Conservation (phyloP, 1,284 basidiomycete species). For the Wallemia hederae region DNA sequence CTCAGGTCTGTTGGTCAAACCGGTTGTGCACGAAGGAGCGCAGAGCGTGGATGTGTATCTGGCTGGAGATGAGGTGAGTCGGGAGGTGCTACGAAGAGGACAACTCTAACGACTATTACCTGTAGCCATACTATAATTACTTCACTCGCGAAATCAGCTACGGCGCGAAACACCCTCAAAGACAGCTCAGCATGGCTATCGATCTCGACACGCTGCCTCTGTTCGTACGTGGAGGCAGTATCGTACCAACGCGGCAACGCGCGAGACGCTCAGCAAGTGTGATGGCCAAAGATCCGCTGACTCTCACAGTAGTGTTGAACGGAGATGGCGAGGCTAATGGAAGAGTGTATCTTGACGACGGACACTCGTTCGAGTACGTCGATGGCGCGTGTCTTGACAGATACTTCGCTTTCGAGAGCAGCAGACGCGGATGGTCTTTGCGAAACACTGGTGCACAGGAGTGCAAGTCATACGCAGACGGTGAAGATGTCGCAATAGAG, state of each 20-base stretch:
- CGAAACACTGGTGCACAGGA: conserved; percentile 28
- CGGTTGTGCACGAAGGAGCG: conserved; percentile 46
- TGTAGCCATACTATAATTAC: conserved; percentile 78
- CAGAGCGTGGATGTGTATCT: conserved; percentile 52
- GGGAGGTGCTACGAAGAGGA: neutral
- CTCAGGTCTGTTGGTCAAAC: conserved; percentile 71
- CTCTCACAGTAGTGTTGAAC: conserved; percentile 53
- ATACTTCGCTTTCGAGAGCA: conserved; percentile 30
- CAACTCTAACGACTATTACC: neutral
- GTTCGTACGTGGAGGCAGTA: conserved; percentile 70
- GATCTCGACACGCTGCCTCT: conserved; percentile 54
- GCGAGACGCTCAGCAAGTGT: conserved; percentile 56
- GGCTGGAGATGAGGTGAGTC: conserved; percentile 45
- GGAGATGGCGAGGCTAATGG: conserved; percentile 36
- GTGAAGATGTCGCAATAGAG: conserved; percentile 38
- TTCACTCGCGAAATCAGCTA: conserved; percentile 39
- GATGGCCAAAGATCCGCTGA: conserved; percentile 80
- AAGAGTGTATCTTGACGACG: conserved; percentile 85
- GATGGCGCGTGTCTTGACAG: conserved; percentile 60
- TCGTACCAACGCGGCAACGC: conserved; percentile 60
- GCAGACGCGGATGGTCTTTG: conserved; percentile 19
- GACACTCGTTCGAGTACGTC: conserved; percentile 50
- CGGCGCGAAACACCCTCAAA: conserved; percentile 26
- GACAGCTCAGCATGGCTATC: conserved; percentile 40
- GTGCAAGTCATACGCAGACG: conserved; percentile 19